Conservation (phyloP, 495 filamentous ascomycete genomes). For the Penicillium pulvis region DNA sequence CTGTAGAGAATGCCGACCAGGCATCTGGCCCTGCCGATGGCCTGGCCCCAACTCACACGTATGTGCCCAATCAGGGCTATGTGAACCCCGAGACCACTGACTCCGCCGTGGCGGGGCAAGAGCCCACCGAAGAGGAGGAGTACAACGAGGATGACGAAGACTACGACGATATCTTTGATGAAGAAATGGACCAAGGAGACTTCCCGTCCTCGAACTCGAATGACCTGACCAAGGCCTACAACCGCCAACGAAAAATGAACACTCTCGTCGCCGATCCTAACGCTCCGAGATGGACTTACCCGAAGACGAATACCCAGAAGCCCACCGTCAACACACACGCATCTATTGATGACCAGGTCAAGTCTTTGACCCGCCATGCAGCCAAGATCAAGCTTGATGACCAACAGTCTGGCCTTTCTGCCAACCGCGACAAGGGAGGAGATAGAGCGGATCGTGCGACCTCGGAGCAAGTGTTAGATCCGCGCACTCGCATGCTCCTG, state of each 20-base stretch:
- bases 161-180: slow-evolving; percentile 60
- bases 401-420: slow-evolving; percentile 54
- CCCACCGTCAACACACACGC: slow-evolving; percentile 77
- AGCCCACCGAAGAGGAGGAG: slow-evolving; percentile 33
- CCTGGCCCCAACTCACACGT: slow-evolving; percentile 52
- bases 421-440: slow-evolving; percentile 50
- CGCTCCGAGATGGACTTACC: slow-evolving; percentile 56
- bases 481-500: slow-evolving; percentile 90
- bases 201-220: slow-evolving; percentile 58
- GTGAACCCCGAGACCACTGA: slow-evolving; percentile 34
- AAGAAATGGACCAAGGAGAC: slow-evolving; percentile 59
- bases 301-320: slow-evolving; percentile 83
- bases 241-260: slow-evolving; percentile 71
- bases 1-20: slow-evolving; percentile 25
- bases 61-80: slow-evolving; percentile 59
- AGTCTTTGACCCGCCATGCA: slow-evolving; percentile 79
- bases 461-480: slow-evolving; percentile 89
- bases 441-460: slow-evolving; percentile 94
- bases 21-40: slow-evolving; percentile 44
- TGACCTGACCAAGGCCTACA: slow-evolving; percentile 88
- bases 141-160: slow-evolving; percentile 56
- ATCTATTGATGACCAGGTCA: slow-evolving; percentile 83
- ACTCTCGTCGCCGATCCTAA: slow-evolving; percentile 59
- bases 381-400: slow-evolving; percentile 85
- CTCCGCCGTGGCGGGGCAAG: slow-evolving; percentile 41